Base-by-base conservation (phyloP, 495 filamentous ascomycete species). In the Thozetella sp. region DNA sequence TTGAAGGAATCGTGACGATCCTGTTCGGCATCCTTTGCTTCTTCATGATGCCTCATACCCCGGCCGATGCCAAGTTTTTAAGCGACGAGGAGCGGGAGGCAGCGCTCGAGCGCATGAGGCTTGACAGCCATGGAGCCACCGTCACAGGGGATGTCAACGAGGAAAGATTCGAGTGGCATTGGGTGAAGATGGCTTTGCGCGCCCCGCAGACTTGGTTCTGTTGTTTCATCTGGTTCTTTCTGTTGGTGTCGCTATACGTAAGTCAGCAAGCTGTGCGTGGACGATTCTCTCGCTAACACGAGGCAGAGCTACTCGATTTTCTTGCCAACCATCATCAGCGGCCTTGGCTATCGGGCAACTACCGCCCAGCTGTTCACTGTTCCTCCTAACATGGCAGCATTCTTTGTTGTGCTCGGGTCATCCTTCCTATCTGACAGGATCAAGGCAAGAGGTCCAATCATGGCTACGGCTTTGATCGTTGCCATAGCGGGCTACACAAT, bases 401-500 rank as follows among this genome's bases (percentile, higher is more conserved):
- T 77, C 62, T 25, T 80, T 3, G 52, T 76, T 4, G 81, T 80
- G 17, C 64, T 85, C 30, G 60, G 66, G 2, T 71, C 80, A 9
- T 80, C 82, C 2, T 56, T 82, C 34, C 60, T 76, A n/a, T 84
- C 82, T 0, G 82, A 86, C 56, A 73, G 70, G 22, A 65, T 76
- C 13, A 75, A 68, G 25, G 56, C 70, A 11, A 75, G 81, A 19
- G 82, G 80, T 1, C 76, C 78, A 0, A 83, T 85, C 59, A 85
- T 87, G 60, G 78, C 83, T 59, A 75, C 64, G 3, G 73, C 74
- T 1, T 72, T 78, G 1, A 56, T 70, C 3, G 30, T 84, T 23
- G 80, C 75, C 3, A 77, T 76, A 20, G 74, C 78, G 37, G 84
- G 84, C 0, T 86, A 86, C 58, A 82, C 86, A 45, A 77, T 87